Evolutionary conservation across 2,329 filamentous ascomycete genomes (phyloP).

Genomic region (Arachnomyces sp.): DNA sequence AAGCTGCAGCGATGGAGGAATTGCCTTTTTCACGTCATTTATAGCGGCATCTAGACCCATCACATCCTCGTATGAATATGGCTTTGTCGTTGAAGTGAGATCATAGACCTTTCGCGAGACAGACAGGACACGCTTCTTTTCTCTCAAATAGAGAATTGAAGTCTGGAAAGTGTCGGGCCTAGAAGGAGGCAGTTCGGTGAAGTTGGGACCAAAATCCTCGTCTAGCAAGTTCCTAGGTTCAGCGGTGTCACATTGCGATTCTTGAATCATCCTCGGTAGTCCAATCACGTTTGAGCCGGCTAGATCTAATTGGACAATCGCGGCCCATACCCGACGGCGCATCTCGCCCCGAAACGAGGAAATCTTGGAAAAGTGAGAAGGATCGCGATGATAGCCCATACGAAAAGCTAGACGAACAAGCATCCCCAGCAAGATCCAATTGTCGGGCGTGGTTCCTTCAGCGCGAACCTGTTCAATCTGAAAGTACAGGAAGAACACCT

Average conservation of each 20-base stretch:
- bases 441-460: slow-evolving; percentile 15
- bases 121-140: slow-evolving; percentile 7
- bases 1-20: slow-evolving; percentile 12
- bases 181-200: slow-evolving; percentile 20
- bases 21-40: slow-evolving; percentile 10
- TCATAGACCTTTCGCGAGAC: slow-evolving; percentile 12
- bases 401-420: slow-evolving; percentile 25
- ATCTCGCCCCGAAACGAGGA: slow-evolving; percentile 30
- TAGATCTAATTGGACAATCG: slow-evolving; percentile 32
- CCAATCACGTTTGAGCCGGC: slow-evolving; percentile 13
- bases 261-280: slow-evolving; percentile 31
- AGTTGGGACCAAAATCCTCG: slow-evolving; percentile 33
- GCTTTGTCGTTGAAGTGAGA: slow-evolving; percentile 7
- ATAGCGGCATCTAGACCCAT: slow-evolving; percentile 16
- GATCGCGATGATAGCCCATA: slow-evolving; percentile 40
- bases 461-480: slow-evolving; percentile 16
- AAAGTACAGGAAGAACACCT: slow-evolving; percentile 19
- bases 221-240: slow-evolving; percentile 36
- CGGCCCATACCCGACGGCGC: slow-evolving; percentile 27
- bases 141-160: slow-evolving; percentile 13
- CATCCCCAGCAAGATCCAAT: slow-evolving; percentile 22
- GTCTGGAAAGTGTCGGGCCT: slow-evolving; percentile 20
- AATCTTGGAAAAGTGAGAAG: slow-evolving; percentile 27
- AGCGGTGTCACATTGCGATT: slow-evolving; percentile 30
- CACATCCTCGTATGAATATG: slow-evolving; percentile 13